Conservation (phyloP, 805 yeast genomes). For the Candida michaelii region DNA sequence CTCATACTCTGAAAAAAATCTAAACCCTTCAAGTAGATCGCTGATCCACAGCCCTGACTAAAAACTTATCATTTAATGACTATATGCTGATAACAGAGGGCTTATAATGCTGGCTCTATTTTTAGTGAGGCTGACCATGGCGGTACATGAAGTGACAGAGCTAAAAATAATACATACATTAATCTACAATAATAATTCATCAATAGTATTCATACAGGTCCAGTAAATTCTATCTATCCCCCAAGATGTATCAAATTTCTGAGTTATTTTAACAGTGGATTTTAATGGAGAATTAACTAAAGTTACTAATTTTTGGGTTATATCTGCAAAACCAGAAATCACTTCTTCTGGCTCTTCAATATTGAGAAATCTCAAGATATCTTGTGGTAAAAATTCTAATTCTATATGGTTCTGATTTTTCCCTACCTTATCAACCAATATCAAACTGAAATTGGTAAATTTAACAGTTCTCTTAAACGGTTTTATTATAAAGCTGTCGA, state of each 20-base stretch:
- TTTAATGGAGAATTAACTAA: background rate
- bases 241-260: background rate
- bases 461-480: conserved; percentile 31
- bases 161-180: no score
- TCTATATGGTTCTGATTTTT: conserved; percentile 7
- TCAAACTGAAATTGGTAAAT: conserved; percentile 23
- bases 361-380: conserved; percentile 26
- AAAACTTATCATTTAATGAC: no score
- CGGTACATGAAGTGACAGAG: no score
- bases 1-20: no score
- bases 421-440: conserved; percentile 15
- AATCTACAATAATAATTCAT: conserved; percentile 1
- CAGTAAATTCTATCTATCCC: conserved; percentile 3
- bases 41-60: no score
- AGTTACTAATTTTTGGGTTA: background rate
- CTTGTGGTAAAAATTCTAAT: conserved; percentile 24
- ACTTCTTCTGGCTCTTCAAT: conserved; percentile 16
- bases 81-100: no score
- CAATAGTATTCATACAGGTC: conserved; percentile 5
- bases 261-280: background rate
- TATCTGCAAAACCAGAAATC: background rate
- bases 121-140: background rate
- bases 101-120: background rate
- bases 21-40: no score
- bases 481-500: conserved; percentile 23